Evolutionary conservation across 1,284 basidiomycete species (phyloP), one percentile per base, ranked within the genome.

Genomic region (Malassezia brasiliensis): DNA sequence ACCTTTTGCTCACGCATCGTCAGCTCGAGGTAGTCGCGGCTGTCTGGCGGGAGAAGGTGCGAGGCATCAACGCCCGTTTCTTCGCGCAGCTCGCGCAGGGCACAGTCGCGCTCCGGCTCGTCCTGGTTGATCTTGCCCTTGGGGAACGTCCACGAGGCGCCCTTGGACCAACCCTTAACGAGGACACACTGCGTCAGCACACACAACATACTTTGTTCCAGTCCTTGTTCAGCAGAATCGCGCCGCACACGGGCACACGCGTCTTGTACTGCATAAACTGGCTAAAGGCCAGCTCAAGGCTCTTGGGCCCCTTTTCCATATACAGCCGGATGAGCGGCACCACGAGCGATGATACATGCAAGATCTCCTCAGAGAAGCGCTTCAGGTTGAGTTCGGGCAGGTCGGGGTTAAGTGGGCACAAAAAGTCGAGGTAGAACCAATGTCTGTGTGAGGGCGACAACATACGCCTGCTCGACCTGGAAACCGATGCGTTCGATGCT

Each of bases 401-500:
- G 52, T 83, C 82, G 1, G 86, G 85, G 65, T 94, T 89, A 73
- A 86, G 81, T 1, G 77, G 76, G 17, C 93, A 86, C 60, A 98
- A 84, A 68, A 96, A 98, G 77, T 99, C 94, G 78, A 98, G 93
- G 74, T 99, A 99, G 77, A 90, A 99, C 94, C 94, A 99, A 76
- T 99, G 93, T 17, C 90, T 94, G 72, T 28, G 53, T 49, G 38
- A 39, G 35, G 11, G 8, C 45, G 35, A n/a, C 12, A 47, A 61
- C 88, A 69, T 76, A 94, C 88, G 94, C 94, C 81, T 96, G 91
- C 77, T 99, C 94, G 56, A 96, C 90, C 78, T 98, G 94, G 78
- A 98, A 98, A 78, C 90, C 96, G 69, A 98, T 85, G 61, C 94
- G 83, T 74, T 94, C 90, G 59, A 96, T 81, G 20, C 86, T 89